Conservation (phyloP, 371 early-diverging fungal species). For the Apophysomyces variabilis region DNA sequence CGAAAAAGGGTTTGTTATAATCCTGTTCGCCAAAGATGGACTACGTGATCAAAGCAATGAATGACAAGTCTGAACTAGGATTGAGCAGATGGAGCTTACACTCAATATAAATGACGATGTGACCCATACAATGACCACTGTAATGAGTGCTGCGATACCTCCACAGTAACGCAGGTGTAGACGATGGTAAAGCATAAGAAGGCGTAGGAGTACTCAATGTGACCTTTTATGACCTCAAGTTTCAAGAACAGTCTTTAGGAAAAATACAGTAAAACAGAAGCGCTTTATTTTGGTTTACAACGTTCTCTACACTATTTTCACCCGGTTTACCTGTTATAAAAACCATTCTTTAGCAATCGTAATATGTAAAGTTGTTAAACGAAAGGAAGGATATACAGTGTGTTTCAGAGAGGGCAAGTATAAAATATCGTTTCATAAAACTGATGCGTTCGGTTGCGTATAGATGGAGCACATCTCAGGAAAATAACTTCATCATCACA, state of each 20-base stretch:
- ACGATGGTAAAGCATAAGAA: not conserved
- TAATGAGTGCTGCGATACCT: conserved; percentile 57
- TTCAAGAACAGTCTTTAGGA: not conserved
- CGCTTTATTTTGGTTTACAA: no score
- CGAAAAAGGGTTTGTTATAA: conserved; percentile 66
- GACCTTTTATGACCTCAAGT: not conserved
- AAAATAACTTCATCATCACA: conserved; percentile 14
- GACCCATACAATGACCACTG: conserved; percentile 74
- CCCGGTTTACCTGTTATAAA: not conserved
- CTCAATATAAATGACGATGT: conserved; percentile 67
- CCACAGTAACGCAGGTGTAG: conserved; percentile 26
- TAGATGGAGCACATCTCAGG: conserved; percentile 12
- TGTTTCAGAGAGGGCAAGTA: conserved; percentile 20
- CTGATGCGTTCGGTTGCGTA: conserved; percentile 16
- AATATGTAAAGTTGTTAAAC: not conserved
- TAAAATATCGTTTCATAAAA: conserved; percentile 1
- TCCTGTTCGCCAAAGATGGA: conserved; percentile 57
- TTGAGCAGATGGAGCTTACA: conserved; percentile 31
- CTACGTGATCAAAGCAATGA: conserved; percentile 20
- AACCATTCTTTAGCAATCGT: not conserved
- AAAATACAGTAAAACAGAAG: no score
- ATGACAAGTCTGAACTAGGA: not conserved
- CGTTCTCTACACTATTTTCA: no score
- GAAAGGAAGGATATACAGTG: not conserved
- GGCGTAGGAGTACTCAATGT: not conserved